Percentiles rank a stretch among this genome's conserved stretches.
Conservation (phyloP, 1,139 yeast genomes). For the Groenewaldozyma auringiensis region DNA sequence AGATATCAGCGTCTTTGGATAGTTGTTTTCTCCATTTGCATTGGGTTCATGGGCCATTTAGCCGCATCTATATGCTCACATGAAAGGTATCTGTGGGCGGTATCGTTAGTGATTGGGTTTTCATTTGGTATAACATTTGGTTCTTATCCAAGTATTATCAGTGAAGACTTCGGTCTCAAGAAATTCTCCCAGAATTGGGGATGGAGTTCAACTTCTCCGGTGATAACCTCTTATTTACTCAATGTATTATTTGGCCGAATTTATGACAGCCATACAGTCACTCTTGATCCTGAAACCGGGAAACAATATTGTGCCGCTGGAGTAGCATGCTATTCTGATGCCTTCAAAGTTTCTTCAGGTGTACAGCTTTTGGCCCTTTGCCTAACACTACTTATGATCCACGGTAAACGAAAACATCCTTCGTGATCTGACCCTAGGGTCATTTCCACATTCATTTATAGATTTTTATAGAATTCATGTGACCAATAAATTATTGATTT, state of each 20-base stretch:
- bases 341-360: slow-evolving; percentile 26
- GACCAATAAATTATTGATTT: too few species aligned
- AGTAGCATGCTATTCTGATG: slow-evolving; percentile 20
- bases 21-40: slow-evolving; percentile 42
- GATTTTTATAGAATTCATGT: too few species aligned
- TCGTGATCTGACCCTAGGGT: slow-evolving; percentile 4
- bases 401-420: slow-evolving; percentile 7
- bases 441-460: too few species aligned
- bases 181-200: slow-evolving; percentile 79
- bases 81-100: slow-evolving; percentile 36
- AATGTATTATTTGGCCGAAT: slow-evolving; percentile 30
- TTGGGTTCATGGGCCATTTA: slow-evolving; percentile 30
- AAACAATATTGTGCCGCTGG: slow-evolving; percentile 24
- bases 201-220: slow-evolving; percentile 36
- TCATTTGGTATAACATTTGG: slow-evolving; percentile 74
- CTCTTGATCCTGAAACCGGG: slow-evolving; percentile 8
- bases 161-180: slow-evolving; percentile 63
- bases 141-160: slow-evolving; percentile 64
- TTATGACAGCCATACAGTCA: slow-evolving; percentile 27
- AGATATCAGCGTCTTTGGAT: slow-evolving; percentile 63
- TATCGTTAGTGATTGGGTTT: slow-evolving; percentile 54
- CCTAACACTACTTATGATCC: slow-evolving; percentile 25
- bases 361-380: slow-evolving; percentile 34
- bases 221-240: slow-evolving; percentile 28
- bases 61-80: slow-evolving; percentile 25